Base-by-base conservation (phyloP, 2,329 filamentous ascomycete genomes). In the Colletotrichum incanum region DNA sequence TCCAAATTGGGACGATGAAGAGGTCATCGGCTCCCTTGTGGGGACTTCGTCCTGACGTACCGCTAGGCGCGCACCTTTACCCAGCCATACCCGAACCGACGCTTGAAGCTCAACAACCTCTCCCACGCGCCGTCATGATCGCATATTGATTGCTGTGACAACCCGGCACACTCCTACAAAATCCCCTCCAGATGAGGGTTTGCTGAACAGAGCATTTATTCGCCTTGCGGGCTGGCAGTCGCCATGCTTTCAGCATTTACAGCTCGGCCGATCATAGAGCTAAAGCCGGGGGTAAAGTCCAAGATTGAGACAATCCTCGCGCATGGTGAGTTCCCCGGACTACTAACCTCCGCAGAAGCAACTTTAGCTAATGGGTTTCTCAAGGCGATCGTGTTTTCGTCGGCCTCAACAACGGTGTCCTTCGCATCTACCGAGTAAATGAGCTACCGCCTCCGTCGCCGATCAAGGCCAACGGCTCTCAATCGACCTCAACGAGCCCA, bases 241-340 rank as follows among this genome's bases (percentile, higher is more conserved):
- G 87, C 86, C 83, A 98, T 98, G 96, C 93, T 99, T 84, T 97
- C 96, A 84, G 96, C 96, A 81, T 99, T 99, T 85, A 97, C 93
- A 77, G 95, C 96, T 86, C 93, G 94, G 80, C 94, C 95, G 75
- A 96, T 99, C 82, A 93, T 98, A 88, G 96, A 99, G 93, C 93
- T 99, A 79, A 95, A 93, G 86, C 92, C 92, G 83, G 93, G 94
- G 83, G 96, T 98, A 90, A 98, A 97, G 87, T 97, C 94, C 76
- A 96, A 93, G 87, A 98, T 99, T 84, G 96, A 99, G 85, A 96
- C 94, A 61, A 94, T 99, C 76, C 89, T 98, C 59, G 94, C 96
- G 73, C 94, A 98, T 84, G 95, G 93, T 94, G 87, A 70, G 83
- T 45, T 34, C 54, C 50, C 12, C 37, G 23, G 28, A 31, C 26